A percentile compares a stretch with the other conserved stretches of the same genome.
These are phyloP conservation scores for Betula pendula DNA, from an alignment of 306 rosid species.

Conservation along the genomic window DNA sequence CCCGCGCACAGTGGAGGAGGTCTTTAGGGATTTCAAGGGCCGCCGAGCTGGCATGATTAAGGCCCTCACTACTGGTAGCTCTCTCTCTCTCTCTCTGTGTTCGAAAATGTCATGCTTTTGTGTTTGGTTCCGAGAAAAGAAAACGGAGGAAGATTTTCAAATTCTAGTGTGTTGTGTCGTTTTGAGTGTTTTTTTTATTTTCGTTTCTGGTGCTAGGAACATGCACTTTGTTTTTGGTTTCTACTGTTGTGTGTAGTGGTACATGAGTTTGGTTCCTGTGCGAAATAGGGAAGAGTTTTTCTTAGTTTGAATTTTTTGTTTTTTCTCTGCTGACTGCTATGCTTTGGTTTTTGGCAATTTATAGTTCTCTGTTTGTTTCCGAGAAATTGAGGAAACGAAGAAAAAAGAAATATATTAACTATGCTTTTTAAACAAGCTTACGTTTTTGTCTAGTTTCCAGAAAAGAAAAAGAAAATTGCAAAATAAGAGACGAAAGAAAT, in stretches of 20 bases:
- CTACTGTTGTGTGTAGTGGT: not conserved
- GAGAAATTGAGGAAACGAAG: constrained; percentile 15
- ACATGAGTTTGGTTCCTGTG: not conserved
- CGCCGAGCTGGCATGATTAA: constrained; percentile 76
- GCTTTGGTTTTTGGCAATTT: not conserved
- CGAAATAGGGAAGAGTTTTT: not conserved
- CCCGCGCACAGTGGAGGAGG: constrained; percentile 94
- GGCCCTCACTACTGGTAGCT: constrained; percentile 79
- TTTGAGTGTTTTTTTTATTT: not conserved
- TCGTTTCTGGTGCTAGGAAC: not conserved
- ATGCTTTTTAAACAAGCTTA: constrained; percentile 3
- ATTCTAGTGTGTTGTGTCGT: not conserved
- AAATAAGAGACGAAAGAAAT: too few relatives aligned
- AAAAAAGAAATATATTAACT: not conserved
- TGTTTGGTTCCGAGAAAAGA: not conserved
- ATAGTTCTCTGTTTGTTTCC: constrained; percentile 16
- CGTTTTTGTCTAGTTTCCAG: not conserved
- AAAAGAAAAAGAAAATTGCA: not conserved
- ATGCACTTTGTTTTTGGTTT: not conserved
- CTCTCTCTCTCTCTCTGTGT: not conserved
- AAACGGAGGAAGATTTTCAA: not conserved
- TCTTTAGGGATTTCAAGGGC: constrained; percentile 90
- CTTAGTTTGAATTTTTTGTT: not conserved
- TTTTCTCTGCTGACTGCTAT: not conserved
- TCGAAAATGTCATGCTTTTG: not conserved